Percentiles rank a stretch among this genome's conserved stretches.
These are phyloP conservation scores for Microcyclosporella mali DNA, from an alignment of 2,329 filamentous ascomycete genomes.

Conservation along the genomic window DNA sequence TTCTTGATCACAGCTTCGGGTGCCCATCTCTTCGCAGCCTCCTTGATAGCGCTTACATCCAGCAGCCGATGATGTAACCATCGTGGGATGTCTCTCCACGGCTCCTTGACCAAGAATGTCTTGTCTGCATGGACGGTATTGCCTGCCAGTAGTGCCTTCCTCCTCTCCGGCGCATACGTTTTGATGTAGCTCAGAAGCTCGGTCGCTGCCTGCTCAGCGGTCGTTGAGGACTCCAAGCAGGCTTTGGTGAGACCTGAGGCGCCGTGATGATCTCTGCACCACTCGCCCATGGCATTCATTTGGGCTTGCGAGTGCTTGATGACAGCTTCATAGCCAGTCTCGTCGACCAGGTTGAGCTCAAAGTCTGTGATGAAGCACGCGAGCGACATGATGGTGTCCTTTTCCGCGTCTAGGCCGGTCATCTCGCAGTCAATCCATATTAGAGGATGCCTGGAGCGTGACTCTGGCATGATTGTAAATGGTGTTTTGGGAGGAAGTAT, in stretches of 20 bases:
- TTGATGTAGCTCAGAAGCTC: constrained; percentile 73
- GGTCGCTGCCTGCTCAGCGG: constrained; percentile 64
- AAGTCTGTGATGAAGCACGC: constrained; percentile 62
- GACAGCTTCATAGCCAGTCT: constrained; percentile 69
- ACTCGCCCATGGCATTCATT: constrained; percentile 76
- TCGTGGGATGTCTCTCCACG: constrained; percentile 66
- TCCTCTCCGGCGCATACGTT: constrained; percentile 59
- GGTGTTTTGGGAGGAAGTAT: not conserved
- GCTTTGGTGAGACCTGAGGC: constrained; percentile 73
- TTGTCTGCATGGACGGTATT: constrained; percentile 91
- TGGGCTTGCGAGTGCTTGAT: constrained; percentile 66
- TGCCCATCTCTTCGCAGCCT: constrained; percentile 79
- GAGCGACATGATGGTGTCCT: constrained; percentile 21
- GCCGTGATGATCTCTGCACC: constrained; percentile 78
- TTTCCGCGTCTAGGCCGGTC: constrained; percentile 65
- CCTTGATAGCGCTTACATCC: constrained; percentile 88
- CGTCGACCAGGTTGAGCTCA: constrained; percentile 68
- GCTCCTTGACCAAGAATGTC: constrained; percentile 67
- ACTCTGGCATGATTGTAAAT: constrained; percentile 35
- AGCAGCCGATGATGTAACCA: constrained; percentile 85
- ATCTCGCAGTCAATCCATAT: constrained; percentile 94
- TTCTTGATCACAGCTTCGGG: constrained; percentile 52
- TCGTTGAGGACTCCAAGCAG: constrained; percentile 67
- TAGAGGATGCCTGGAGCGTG: constrained; percentile 56
- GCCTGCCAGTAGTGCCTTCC: constrained; percentile 71